Evolutionary conservation across 495 filamentous ascomycete genomes (phyloP), one percentile per base, ranked within the genome.

Genomic region (Penicillium soppii): DNA sequence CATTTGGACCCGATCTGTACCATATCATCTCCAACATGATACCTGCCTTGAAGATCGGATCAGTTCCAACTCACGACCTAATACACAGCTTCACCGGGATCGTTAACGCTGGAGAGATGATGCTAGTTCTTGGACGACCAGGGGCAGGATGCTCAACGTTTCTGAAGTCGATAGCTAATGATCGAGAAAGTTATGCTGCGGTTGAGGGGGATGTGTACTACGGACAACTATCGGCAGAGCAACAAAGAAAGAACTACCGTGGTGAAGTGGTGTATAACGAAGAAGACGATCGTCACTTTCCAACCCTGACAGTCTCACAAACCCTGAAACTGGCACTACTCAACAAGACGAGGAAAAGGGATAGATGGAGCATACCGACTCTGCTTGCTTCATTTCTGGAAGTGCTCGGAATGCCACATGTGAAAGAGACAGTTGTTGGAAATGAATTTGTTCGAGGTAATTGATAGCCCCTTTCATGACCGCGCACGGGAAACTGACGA

Each of bases 401-500:
- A 33, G 79, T 76, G 0, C 53, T 81, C 5, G 82, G 79, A 5
- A 71, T 76, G 0, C 70, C 79, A 9, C 70, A 83, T 13, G 71
- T 73, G 1, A 76, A 79, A 33, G 68, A 66, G 36, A 68, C 65
- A 0, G 52, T 47, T 8, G 67, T 70, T 71, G 89, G 89, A 32
- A 88, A 90, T 62, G 86, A 89, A 1, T 87, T 84, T 56, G 72
- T 91, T 33, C 87, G 90, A 7, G 90, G 90, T 52, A n/a, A n/a
- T n/a, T n/a, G n/a, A n/a, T n/a, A n/a, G n/a, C n/a, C n/a, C n/a
- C n/a, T n/a, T n/a, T n/a, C n/a, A n/a, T n/a, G n/a, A n/a, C n/a
- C n/a, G n/a, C n/a, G n/a, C n/a, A n/a, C n/a, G n/a, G n/a, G n/a
- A n/a, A n/a, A n/a, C n/a, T n/a, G n/a, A n/a, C n/a, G n/a, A n/a